These are phyloP conservation scores for Pyrenochaeta sp. DNA, from an alignment of 2,329 filamentous ascomycete species.

Conservation along the genomic window DNA sequence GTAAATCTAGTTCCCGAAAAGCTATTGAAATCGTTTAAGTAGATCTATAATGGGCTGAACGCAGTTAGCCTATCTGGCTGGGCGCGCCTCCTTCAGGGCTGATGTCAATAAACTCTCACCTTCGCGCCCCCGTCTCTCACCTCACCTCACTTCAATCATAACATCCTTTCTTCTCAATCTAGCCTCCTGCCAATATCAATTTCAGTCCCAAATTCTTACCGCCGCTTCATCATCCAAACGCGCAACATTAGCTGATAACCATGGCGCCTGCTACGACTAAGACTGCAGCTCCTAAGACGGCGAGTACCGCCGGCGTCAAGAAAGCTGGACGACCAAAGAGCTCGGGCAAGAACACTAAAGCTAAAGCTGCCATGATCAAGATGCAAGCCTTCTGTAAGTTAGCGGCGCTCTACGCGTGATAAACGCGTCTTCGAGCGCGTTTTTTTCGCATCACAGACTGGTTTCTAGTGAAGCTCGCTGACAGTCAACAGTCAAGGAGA, in stretches of 20 bases:
- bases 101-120: constrained; percentile 23
- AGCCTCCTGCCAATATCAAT: neutral
- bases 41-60: constrained; percentile 8
- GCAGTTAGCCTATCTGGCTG: constrained; percentile 1
- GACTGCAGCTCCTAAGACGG: constrained; percentile 32
- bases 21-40: constrained; percentile 12
- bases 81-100: constrained; percentile 8
- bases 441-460: neutral
- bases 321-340: constrained; percentile 31
- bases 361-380: constrained; percentile 40
- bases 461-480: constrained; percentile 13
- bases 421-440: constrained; percentile 29
- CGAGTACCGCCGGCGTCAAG: constrained; percentile 37
- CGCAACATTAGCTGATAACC: constrained; percentile 7
- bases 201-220: neutral
- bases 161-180: constrained; percentile 7
- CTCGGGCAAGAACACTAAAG: constrained; percentile 32
- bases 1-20: constrained; percentile 2
- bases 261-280: constrained; percentile 41
- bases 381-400: constrained; percentile 50
- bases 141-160: constrained; percentile 5
- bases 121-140: constrained; percentile 5
- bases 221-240: neutral
- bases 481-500: constrained; percentile 42
- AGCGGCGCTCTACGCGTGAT: neutral